These are phyloP conservation scores for Pseudopithomyces chartarum DNA, from an alignment of 2,329 filamentous ascomycete species.

Conservation along the genomic window DNA sequence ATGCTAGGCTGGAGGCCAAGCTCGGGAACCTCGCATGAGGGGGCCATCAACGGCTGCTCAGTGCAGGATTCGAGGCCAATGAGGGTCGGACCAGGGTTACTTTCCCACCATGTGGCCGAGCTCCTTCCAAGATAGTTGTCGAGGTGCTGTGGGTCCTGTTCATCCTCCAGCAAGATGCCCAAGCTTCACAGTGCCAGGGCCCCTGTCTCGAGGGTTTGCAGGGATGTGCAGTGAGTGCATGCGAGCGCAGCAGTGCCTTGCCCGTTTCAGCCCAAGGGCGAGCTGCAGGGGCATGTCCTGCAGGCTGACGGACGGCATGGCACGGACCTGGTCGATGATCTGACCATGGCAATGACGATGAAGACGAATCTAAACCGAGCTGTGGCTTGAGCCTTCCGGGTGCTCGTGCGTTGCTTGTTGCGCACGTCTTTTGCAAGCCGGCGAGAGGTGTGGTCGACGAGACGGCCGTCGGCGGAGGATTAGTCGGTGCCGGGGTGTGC, in stretches of 20 bases:
- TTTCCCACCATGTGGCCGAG: constrained; percentile 21
- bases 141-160: constrained; percentile 19
- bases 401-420: constrained; percentile 25
- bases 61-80: constrained; percentile 31
- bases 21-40: constrained; percentile 24
- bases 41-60: constrained; percentile 29
- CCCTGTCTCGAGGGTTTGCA: constrained; percentile 17
- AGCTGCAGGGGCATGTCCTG: constrained; percentile 32
- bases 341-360: constrained; percentile 23
- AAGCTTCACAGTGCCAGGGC: constrained; percentile 18
- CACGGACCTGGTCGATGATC: constrained; percentile 20
- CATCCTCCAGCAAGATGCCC: constrained; percentile 18
- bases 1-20: constrained; percentile 12
- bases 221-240: constrained; percentile 24
- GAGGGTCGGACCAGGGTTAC: constrained; percentile 20
- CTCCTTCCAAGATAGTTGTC: constrained; percentile 25
- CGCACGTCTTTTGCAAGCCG: constrained; percentile 8
- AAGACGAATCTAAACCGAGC: constrained; percentile 18
- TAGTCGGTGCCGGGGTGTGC: background rate
- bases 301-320: constrained; percentile 32
- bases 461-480: constrained; percentile 4
- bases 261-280: constrained; percentile 32
- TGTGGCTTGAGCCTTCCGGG: constrained; percentile 30
- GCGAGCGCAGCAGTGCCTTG: constrained; percentile 30
- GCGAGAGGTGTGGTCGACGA: background rate